Base-by-base conservation (phyloP, 768 basidiomycete genomes). In the Pleurotus sapidus region DNA sequence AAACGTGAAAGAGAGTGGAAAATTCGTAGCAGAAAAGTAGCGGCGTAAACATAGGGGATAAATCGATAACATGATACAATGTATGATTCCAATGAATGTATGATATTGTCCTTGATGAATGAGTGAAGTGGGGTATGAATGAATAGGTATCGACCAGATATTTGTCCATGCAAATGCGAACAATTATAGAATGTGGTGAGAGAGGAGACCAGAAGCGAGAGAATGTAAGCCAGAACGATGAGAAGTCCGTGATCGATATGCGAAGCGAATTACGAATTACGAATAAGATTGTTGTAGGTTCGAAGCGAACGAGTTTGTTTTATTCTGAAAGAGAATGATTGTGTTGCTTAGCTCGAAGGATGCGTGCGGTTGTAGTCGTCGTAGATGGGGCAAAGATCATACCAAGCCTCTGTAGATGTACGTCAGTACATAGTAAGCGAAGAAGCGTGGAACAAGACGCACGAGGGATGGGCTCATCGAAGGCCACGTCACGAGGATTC, bases 371-470 rank as follows among this genome's bases (percentile, higher is more conserved):
- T 45, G 14, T 45, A 49, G 24, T 20, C 47, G 45, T 71, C 56
- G 58, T 66, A 71, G 34, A 60, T 68, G 5, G 69, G 69, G 59
- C 70, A 71, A 20, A 71, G 66, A 30, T 69, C 46, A 34, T 66
- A 60, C 69, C 70, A 69, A 8, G 64, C 64, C 23, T 40, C 59
- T 64, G 57, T 48, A 20, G 8, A 15, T 4, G 12, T 39, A 14
- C 24, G 53, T 37, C 4, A 17, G 18, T 4, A 24, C 15, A 1
- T 45, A 45, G 9, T 2, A 11, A n/a, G 9, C 42, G 42, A 45
- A 45, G 42, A 45, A n/a, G 30, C 9, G 30, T 11, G 3, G 30
- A 34, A 46, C 11, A 51, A n/a, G 7, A 46, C 67, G 24, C 57
- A 74, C 69, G 46, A 25, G 66, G 67, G 11, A 55, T 53, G 4